Evolutionary conservation across 495 filamentous ascomycete species (phyloP), one percentile per base, ranked within the genome.

Genomic region (Aspergillus wentii): DNA sequence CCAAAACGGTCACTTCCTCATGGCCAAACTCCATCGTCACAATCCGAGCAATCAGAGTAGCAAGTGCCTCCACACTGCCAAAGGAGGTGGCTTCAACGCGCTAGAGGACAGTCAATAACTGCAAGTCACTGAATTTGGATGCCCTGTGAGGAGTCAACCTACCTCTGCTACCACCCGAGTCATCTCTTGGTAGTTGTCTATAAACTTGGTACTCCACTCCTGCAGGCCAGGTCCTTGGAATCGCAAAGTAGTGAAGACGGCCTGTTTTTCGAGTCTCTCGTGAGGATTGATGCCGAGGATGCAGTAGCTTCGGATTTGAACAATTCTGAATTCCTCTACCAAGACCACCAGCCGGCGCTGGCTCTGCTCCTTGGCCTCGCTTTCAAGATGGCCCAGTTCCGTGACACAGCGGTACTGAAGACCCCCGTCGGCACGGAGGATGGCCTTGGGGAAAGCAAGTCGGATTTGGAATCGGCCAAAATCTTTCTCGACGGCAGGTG

Each of bases 271-370:
- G 18, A 63, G 34, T 18, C 64, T 43, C 35, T 72, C 69, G 40
- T 64, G 65, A 6, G 58, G 56, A 30, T 72, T 70, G 5, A 72
- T 57, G 6, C 69, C 69, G 25, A 72, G 58, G 22, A 72, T 66
- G 17, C 59, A 62, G 21, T 46, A 30, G 25, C 45, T 49, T 13
- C 43, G 41, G n/a, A 56, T 56, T 1, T 33, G 22, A 14, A 41
- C 41, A 16, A 56, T 41, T 3, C 36, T 19, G 15, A 56, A 49
- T 19, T 44, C 43, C 26, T 56, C 41, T 19, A 50, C 39, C 11
- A 44, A 20, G 6, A 49, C 30, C 4, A 44, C 27, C 8, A 28
- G 17, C 4, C 40, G 31, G 25, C 46, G 44, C 13, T 33, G 19
- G 1, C 8, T 2, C 20, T 31, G n/a, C 5, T 5, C 23, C 2